Evolutionary conservation across 805 yeast species (phyloP).

Genomic region (Kodamaea kaohsiungensis): DNA sequence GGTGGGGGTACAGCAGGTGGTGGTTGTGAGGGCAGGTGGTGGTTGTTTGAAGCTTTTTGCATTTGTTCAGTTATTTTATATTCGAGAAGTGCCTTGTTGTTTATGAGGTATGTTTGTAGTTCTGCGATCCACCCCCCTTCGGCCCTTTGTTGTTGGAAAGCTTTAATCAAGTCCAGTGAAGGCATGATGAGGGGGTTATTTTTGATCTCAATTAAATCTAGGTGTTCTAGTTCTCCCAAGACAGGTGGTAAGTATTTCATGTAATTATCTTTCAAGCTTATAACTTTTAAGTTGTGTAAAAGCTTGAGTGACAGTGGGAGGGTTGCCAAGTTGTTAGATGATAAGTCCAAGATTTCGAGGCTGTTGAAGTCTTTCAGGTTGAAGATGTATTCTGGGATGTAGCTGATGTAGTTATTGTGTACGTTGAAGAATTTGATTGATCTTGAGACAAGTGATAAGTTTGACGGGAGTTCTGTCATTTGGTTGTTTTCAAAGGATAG

Average conservation of each 20-base stretch:
- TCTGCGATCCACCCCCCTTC: constrained; percentile 47
- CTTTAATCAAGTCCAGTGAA: constrained; percentile 32
- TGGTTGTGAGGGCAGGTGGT: constrained; percentile 11
- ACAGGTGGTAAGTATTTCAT: constrained; percentile 55
- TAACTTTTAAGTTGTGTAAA: constrained; percentile 50
- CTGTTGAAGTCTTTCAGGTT: constrained; percentile 28
- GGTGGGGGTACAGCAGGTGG: constrained; percentile 11
- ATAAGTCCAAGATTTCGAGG: constrained; percentile 67
- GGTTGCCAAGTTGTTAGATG: constrained; percentile 51
- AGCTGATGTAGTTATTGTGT: constrained; percentile 56
- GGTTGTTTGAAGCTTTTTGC: constrained; percentile 6
- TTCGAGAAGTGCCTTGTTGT: constrained; percentile 35
- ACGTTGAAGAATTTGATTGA: constrained; percentile 62
- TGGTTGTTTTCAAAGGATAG: constrained; percentile 56
- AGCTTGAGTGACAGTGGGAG: constrained; percentile 38
- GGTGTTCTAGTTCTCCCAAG: constrained; percentile 50
- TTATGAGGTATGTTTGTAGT: constrained; percentile 38
- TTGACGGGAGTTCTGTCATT: constrained; percentile 48
- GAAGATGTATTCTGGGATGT: constrained; percentile 47
- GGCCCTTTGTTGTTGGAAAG: constrained; percentile 37
- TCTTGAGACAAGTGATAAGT: constrained; percentile 41
- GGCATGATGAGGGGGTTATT: constrained; percentile 62
- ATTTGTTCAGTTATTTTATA: constrained; percentile 21
- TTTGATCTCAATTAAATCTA: constrained; percentile 60
- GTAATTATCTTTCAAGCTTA: constrained; percentile 62